Evolutionary conservation across 768 basidiomycete genomes (phyloP), one percentile per base, ranked within the genome.

Genomic region (Podaxis sp.): DNA sequence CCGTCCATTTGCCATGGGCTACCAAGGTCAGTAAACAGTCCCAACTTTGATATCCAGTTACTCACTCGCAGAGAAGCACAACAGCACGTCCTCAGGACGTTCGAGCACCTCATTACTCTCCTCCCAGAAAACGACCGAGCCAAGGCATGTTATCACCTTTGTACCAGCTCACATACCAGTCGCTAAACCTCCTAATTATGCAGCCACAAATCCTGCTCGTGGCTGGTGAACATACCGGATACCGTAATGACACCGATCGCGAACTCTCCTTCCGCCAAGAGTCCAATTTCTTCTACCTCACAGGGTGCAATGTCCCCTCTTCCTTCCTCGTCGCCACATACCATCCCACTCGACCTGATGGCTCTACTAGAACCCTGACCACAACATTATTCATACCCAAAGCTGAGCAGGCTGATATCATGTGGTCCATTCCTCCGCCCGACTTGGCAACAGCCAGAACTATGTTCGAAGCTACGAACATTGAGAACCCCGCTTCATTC

Each of bases 361-460:
- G 79, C 44, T 79, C 78, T 21, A 80, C 80, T 11, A 75, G 78
- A 3, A 70, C 69, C 0, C 76, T 82, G 5, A 79, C 77, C 9
- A 71, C 84, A 5, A 82, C 86, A 5, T 78, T 98, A 36, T 94
- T 90, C 72, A 87, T 97, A 60, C 93, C 93, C 1, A 80, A 89
- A 57, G 82, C 85, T 18, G 84, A 88, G 55, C 76, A 85, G 2
- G 85, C 77, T 0, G 90, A 91, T 68, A 73, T 93, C 55, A 86
- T 97, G 86, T 98, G 95, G 95, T 89, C 87, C 5, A 85, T 91
- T 2, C 86, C 93, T 14, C 93, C 94, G 0, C 85, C 90, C 0
- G 74, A 88, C 0, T 72, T 84, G 16, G 79, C 83, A 32, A 85
- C 84, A 2, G 76, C 80, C 10, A 63, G 70, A 16, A 38, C 79